A percentile compares a stretch with the other conserved stretches of the same genome.
Conservation (phyloP, 805 yeast species). For the Schwanniomyces vanrijiae region DNA sequence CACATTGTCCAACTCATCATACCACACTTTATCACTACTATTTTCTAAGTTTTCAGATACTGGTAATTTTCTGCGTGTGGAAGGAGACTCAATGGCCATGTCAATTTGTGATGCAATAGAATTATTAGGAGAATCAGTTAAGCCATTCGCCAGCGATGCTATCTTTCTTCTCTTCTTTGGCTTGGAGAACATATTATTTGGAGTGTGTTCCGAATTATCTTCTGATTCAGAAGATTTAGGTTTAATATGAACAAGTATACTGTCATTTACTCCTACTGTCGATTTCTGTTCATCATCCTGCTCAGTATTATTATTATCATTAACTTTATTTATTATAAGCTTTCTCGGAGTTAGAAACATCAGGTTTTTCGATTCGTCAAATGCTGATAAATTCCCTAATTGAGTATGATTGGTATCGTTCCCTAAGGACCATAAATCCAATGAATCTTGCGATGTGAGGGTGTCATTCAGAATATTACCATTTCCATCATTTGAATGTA, state of each 20-base stretch:
- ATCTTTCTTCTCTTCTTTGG: slow-evolving; percentile 11
- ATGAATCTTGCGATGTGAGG: slow-evolving; percentile 6
- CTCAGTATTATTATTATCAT: not conserved
- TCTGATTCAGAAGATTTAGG: slow-evolving; percentile 1
- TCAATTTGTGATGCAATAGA: slow-evolving; percentile 37
- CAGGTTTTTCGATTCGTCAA: slow-evolving; percentile 19
- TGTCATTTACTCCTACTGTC: slow-evolving; percentile 3
- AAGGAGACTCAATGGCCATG: slow-evolving; percentile 27
- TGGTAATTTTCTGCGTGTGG: slow-evolving; percentile 8
- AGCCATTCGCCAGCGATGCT: slow-evolving; percentile 3
- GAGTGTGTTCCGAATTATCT: not conserved
- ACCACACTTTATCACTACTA: slow-evolving; percentile 32
- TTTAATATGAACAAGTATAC: slow-evolving; percentile 7
- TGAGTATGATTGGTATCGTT: slow-evolving; percentile 15
- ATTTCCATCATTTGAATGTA: slow-evolving; percentile 5
- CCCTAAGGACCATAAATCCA: slow-evolving; percentile 33
- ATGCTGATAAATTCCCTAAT: slow-evolving; percentile 18
- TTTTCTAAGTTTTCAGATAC: slow-evolving; percentile 4
- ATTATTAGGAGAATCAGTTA: slow-evolving; percentile 32
- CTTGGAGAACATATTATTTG: not conserved
- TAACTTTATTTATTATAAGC: slow-evolving; percentile 11
- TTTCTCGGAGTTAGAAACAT: slow-evolving; percentile 35
- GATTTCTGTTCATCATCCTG: not conserved
- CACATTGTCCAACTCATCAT: slow-evolving; percentile 32
- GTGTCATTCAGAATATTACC: slow-evolving; percentile 5